phyloP scores from a whole-genome alignment of 2,329 filamentous ascomycete species.

The Penicillium corylophilum region DNA sequence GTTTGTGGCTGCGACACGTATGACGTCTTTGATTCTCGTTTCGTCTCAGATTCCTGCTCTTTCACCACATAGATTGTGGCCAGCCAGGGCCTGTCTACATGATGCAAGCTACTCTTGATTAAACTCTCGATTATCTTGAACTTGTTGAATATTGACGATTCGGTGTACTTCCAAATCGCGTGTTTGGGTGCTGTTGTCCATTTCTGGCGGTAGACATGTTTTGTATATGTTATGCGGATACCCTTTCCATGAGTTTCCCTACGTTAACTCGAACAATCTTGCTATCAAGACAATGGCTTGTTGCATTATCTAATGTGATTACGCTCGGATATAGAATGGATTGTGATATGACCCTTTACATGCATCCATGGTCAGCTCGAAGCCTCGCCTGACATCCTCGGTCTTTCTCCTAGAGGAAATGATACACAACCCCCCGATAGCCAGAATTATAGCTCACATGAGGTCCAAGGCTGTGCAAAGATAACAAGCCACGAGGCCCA shows the following conservation, averaged over 20 bases:
- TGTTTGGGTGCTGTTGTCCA: no score
- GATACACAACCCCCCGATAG: not conserved
- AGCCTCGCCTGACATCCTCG: not conserved
- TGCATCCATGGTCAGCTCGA: not conserved
- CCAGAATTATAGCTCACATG: not conserved
- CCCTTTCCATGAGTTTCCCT: not conserved
- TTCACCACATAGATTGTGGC: not conserved
- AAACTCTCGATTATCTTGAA: not conserved
- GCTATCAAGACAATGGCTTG: not conserved
- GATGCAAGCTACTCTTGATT: not conserved
- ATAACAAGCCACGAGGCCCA: not conserved
- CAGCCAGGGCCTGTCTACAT: not conserved
- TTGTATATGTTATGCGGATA: not conserved
- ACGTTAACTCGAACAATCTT: not conserved
- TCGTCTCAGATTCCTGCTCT: not conserved
- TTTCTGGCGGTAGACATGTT: no score
- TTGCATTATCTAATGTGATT: not conserved
- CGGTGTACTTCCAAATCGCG: not conserved
- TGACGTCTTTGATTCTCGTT: not conserved
- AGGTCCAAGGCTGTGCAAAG: not conserved
- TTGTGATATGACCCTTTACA: not conserved
- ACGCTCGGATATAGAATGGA: not conserved
- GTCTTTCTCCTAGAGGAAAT: not conserved
- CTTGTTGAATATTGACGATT: not conserved
- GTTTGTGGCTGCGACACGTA: not conserved